Evolutionary conservation across 495 filamentous ascomycete genomes (phyloP).

Genomic region (Penicillium paradoxum): DNA sequence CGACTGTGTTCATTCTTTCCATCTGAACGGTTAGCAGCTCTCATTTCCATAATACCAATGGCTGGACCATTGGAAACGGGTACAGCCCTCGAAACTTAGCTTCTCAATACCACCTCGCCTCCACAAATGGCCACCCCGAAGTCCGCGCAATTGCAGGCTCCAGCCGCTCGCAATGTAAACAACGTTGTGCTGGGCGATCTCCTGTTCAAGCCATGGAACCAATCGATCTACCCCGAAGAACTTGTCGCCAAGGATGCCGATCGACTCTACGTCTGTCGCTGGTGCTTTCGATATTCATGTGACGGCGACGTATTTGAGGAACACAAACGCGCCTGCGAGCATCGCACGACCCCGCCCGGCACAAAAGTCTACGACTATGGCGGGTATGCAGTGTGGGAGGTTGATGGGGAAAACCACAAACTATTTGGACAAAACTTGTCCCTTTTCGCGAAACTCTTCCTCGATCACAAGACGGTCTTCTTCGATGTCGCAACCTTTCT

Average conservation of each 20-base stretch:
- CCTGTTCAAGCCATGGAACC: conserved; percentile 73
- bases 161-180: conserved; percentile 59
- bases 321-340: conserved; percentile 43
- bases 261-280: conserved; percentile 79
- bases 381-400: conserved; percentile 72
- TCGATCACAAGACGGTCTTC: conserved; percentile 97
- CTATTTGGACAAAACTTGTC: conserved; percentile 93
- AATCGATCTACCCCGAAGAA: conserved; percentile 73
- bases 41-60: conserved; percentile 17
- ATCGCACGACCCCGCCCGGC: conserved; percentile 39
- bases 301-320: conserved; percentile 57
- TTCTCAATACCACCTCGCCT: neutral
- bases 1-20: neutral
- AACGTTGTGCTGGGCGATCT: conserved; percentile 71
- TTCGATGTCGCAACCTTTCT: conserved; percentile 94
- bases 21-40: neutral
- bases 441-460: conserved; percentile 95
- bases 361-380: conserved; percentile 54
- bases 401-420: conserved; percentile 86
- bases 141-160: conserved; percentile 27
- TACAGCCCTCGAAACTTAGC: conserved; percentile 7
- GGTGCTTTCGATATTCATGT: conserved; percentile 88
- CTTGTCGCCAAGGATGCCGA: conserved; percentile 59
- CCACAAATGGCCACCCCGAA: conserved; percentile 30
- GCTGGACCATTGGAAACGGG: conserved; percentile 14